These are phyloP conservation scores for Eucalyptus pumila DNA, from an alignment of 345 rosid genomes.

Conservation along the genomic window DNA sequence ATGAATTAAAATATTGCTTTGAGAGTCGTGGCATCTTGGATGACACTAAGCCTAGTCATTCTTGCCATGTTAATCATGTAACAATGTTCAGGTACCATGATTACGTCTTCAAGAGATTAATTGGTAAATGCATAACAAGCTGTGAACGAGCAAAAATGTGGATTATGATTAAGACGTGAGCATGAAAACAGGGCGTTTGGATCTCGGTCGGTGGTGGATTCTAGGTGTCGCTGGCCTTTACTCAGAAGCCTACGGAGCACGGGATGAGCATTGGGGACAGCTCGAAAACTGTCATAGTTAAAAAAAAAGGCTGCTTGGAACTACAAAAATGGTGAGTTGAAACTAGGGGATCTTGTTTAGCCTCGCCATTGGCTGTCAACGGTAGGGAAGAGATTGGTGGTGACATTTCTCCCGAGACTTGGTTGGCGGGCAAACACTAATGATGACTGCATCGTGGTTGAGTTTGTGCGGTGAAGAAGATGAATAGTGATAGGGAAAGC, in stretches of 20 bases:
- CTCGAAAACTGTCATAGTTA: neutral
- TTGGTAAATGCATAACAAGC: neutral
- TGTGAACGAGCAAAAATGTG: rapidly evolving
- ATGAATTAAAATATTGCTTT: neutral
- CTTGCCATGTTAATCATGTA: neutral
- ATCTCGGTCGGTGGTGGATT: neutral
- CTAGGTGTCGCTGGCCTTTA: neutral
- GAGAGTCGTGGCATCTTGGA: neutral
- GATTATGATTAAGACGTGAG: neutral
- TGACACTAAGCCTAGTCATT: neutral
- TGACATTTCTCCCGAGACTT: neutral
- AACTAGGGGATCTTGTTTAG: neutral
- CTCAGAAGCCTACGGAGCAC: neutral
- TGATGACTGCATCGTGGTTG: neutral
- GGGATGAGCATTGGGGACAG: neutral
- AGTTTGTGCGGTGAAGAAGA: neutral
- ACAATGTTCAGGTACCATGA: neutral
- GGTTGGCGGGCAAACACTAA: neutral
- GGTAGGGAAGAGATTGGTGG: neutral
- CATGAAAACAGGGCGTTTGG: neutral
- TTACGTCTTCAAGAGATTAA: neutral
- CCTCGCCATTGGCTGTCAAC: neutral
- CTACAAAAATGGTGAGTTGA: neutral
- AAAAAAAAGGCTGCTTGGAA: neutral
- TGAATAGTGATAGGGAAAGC: neutral